Evolutionary conservation across 2,329 filamentous ascomycete genomes (phyloP), one percentile per base, ranked within the genome.

Genomic region (Curvularia hawaiiensis): DNA sequence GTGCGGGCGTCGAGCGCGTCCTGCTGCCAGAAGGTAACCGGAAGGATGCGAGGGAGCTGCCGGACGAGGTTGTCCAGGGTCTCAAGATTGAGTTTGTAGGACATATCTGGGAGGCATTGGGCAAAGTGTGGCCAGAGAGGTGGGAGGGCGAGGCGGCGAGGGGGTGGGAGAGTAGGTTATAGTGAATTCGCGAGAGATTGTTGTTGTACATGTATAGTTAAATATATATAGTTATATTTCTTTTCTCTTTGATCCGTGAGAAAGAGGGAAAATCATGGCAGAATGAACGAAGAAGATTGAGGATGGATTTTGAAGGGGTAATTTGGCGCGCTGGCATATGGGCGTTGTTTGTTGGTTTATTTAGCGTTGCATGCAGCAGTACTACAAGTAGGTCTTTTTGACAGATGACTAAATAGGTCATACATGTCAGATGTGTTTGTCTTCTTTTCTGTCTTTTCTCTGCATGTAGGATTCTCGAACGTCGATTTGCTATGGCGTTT

Each of bases 1-100:
- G 94, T 54, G 95, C 95, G 2, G 95, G 95, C 28, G 94, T 99
- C 60, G 96, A 97, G 83, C 94, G 91, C 31, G 94, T 99, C 8
- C 77, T 99, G 59, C 81, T 99, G 8, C 95, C 95, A 3, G 85
- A 89, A 31, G 89, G 91, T 66, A 99, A 99, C 75, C 85, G 88
- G 62, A 98, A 98, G 79, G 95, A 99, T 74, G 89, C 90, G 57
- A 90, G 90, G 77, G 94, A 98, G 77, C 82, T 98, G 54, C 95
- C 95, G 0, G 84, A 89, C 62, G 95, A 99, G 79, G 95, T 99
- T 49, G 90, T 88, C 75, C 85, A 90, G 68, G 93, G 92, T 0
- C 77, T 99, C 59, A 86, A 94, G 73, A 97, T 99, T 72, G 85
- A 96, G 62, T 90, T 92, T 77, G 92, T 99, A 63, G 92, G 91